Percentiles rank a stretch among this genome's conserved stretches.
These are phyloP conservation scores for Durio zibethinus DNA, from an alignment of 345 rosid species.

Conservation along the genomic window DNA sequence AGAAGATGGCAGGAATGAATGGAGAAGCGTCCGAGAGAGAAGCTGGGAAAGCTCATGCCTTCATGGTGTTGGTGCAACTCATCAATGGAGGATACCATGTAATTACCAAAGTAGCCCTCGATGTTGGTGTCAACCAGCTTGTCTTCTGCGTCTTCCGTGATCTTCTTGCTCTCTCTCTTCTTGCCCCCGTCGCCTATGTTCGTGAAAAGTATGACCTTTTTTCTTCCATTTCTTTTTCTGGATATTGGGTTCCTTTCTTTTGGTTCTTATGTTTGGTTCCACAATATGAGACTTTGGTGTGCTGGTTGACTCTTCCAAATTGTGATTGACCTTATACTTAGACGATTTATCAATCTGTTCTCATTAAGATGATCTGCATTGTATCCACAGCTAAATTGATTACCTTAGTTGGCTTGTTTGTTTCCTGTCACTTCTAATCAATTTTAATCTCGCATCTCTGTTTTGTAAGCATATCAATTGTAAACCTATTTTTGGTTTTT, in stretches of 20 bases:
- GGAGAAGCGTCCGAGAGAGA: constrained; percentile 33
- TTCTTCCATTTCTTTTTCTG: not conserved
- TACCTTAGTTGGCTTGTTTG: not conserved
- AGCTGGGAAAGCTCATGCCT: constrained; percentile 56
- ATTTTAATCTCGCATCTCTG: not conserved
- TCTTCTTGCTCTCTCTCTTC: constrained; percentile 83
- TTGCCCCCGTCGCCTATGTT: constrained; percentile 78
- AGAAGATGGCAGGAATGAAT: not conserved
- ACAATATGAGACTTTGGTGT: not conserved
- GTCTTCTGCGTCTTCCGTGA: constrained; percentile 95
- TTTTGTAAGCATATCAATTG: not conserved
- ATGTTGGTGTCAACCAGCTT: constrained; percentile 90
- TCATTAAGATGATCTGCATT: not conserved
- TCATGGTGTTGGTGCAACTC: constrained; percentile 89
- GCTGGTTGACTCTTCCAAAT: not conserved
- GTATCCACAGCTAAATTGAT: not conserved
- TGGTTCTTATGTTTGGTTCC: not conserved
- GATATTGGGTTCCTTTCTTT: not conserved
- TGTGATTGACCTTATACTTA: not conserved
- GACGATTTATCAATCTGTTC: not conserved
- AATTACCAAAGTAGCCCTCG: constrained; percentile 91
- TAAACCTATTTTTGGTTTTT: not conserved
- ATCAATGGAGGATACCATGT: constrained; percentile 92
- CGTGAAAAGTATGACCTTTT: constrained; percentile 64
- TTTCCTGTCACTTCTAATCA: not conserved